Conservation (phyloP, 2,329 filamentous ascomycete genomes). For the Leptographium flavum region DNA sequence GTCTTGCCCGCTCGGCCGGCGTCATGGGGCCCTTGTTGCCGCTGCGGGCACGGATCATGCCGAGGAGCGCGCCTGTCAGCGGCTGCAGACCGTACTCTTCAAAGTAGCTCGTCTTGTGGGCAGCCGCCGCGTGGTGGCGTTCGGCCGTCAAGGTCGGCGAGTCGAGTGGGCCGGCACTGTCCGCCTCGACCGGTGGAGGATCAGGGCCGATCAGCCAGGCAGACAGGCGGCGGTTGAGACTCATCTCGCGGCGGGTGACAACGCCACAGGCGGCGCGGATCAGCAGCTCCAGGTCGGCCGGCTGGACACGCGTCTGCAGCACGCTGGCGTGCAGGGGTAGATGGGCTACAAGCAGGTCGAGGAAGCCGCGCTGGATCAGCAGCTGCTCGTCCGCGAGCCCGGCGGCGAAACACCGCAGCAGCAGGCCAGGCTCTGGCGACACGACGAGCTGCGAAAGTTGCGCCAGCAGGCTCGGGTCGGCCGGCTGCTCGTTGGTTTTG, state of each 20-base stretch:
- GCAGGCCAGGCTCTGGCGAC: slow-evolving; percentile 77
- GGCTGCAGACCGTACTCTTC: slow-evolving; percentile 62
- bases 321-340: slow-evolving; percentile 73
- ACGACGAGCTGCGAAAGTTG: slow-evolving; percentile 55
- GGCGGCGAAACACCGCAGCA: slow-evolving; percentile 83
- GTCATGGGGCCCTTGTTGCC: slow-evolving; percentile 14
- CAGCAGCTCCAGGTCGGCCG: slow-evolving; percentile 65
- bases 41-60: slow-evolving; percentile 59
- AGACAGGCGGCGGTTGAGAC: slow-evolving; percentile 88
- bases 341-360: slow-evolving; percentile 84
- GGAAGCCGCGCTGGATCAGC: slow-evolving; percentile 82
- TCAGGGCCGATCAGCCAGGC: slow-evolving; percentile 85
- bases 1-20: slow-evolving; percentile 60
- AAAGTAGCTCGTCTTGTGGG: slow-evolving; percentile 66
- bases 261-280: slow-evolving; percentile 75
- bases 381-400: slow-evolving; percentile 79
- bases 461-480: slow-evolving; percentile 30
- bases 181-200: slow-evolving; percentile 18
- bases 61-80: slow-evolving; percentile 59
- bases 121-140: slow-evolving; percentile 28
- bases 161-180: slow-evolving; percentile 20
- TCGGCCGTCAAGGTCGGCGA: slow-evolving; percentile 23
- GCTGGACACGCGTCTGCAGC: slow-evolving; percentile 59
- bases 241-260: slow-evolving; percentile 87
- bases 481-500: slow-evolving; percentile 15